Percentiles rank a stretch among this genome's conserved stretches.
Evolutionary conservation across 345 rosid species (phyloP).

Genomic region (Camelina hispida): DNA sequence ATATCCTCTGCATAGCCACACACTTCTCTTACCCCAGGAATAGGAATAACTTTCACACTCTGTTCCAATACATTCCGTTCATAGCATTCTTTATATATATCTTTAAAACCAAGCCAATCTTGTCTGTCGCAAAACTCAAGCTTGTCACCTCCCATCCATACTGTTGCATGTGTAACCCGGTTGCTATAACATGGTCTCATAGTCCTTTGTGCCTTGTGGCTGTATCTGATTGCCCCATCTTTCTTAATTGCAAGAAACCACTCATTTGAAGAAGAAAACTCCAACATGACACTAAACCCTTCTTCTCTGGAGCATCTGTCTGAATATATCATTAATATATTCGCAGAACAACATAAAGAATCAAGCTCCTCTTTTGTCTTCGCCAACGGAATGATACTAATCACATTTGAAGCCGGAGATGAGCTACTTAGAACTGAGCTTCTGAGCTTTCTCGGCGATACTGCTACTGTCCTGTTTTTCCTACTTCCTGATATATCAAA

Average conservation of each 20-base stretch:
- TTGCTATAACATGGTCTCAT: conserved; percentile 71
- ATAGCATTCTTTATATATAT: conserved; percentile 78
- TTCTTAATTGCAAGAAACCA: conserved; percentile 73
- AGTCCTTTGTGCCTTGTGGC: conserved; percentile 55
- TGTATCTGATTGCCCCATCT: conserved; percentile 53
- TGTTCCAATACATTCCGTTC: conserved; percentile 64
- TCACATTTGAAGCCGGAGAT: conserved; percentile 46
- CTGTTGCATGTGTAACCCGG: conserved; percentile 65
- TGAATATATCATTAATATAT: conserved; percentile 57
- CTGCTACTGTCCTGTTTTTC: conserved; percentile 57
- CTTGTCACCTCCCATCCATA: conserved; percentile 76
- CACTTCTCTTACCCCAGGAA: conserved; percentile 80
- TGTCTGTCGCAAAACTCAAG: conserved; percentile 74
- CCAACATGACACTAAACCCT: conserved; percentile 63
- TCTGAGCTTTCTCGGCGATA: conserved; percentile 56
- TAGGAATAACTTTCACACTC: conserved; percentile 66
- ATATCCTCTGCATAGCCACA: conserved; percentile 50
- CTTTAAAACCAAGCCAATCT: conserved; percentile 86
- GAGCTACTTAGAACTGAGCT: conserved; percentile 50
- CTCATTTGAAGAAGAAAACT: conserved; percentile 61
- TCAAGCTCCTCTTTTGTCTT: conserved; percentile 47
- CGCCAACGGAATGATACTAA: conserved; percentile 40
- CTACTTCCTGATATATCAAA: conserved; percentile 65
- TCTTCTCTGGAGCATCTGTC: conserved; percentile 82
- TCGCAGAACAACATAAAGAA: conserved; percentile 60